phyloP scores from a whole-genome alignment of 2,329 filamentous ascomycete species.

The Talaromyces amestolkiae region DNA sequence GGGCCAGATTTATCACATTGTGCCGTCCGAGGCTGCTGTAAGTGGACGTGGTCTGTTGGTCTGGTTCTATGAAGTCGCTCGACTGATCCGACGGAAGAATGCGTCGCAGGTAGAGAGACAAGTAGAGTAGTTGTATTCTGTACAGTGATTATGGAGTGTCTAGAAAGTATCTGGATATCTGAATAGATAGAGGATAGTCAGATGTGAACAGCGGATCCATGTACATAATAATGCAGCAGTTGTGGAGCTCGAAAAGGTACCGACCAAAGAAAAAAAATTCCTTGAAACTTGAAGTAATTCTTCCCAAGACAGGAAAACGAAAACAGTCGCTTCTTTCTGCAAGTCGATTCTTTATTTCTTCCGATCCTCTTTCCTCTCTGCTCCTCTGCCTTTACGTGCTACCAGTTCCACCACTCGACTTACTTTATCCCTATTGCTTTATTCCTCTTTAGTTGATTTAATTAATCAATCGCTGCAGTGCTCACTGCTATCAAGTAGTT shows the following conservation, averaged over 20 bases:
- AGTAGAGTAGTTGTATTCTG: too few relatives aligned
- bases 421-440: too few relatives aligned
- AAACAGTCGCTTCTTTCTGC: constrained; percentile 12
- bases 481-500: background rate
- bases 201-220: background rate
- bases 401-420: too few relatives aligned
- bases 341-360: background rate
- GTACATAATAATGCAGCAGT: constrained; percentile 9
- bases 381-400: background rate
- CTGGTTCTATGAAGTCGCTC: too few relatives aligned
- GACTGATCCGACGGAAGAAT: background rate
- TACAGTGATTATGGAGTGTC: too few relatives aligned
- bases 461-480: background rate
- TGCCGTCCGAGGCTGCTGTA: background rate
- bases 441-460: too few relatives aligned
- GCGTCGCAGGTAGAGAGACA: background rate
- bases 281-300: background rate
- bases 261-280: constrained; percentile 13
- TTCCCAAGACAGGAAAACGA: constrained; percentile 21
- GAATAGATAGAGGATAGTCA: too few relatives aligned
- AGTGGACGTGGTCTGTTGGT: too few relatives aligned
- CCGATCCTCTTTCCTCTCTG: constrained; percentile 8
- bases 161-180: too few relatives aligned
- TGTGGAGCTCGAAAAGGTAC: constrained; percentile 7
- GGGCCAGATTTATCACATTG: background rate